Conservation (phyloP, 495 filamentous ascomycete genomes). For the Penicillium parvum region DNA sequence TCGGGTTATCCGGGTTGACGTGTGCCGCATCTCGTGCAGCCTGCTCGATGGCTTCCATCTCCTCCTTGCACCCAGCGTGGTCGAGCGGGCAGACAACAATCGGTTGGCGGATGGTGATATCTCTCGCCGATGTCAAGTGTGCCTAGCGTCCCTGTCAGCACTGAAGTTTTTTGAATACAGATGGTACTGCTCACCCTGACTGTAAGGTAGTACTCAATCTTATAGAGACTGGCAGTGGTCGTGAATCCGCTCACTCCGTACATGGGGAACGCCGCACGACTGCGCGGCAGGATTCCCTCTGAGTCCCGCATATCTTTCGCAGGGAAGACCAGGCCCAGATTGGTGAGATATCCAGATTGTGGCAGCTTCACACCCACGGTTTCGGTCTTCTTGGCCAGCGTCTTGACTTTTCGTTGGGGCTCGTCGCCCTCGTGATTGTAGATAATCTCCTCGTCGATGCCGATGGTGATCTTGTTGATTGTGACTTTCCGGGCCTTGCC, state of each 20-base stretch:
- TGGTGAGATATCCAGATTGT: constrained; percentile 83
- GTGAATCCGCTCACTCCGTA: constrained; percentile 88
- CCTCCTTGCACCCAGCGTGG: constrained; percentile 91
- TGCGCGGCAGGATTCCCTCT: constrained; percentile 82
- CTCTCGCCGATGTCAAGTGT: constrained; percentile 81
- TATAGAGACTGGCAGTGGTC: constrained; percentile 90
- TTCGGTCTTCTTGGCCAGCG: constrained; percentile 78
- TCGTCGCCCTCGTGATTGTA: constrained; percentile 99
- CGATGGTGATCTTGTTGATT: constrained; percentile 88
- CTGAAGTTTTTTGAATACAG: not conserved
- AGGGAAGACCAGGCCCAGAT: constrained; percentile 86
- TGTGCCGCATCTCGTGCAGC: constrained; percentile 87
- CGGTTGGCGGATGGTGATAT: constrained; percentile 85
- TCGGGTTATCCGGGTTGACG: constrained; percentile 82
- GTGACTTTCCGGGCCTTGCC: constrained; percentile 86
- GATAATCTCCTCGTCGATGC: constrained; percentile 94
- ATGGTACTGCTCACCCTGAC: constrained; percentile 89
- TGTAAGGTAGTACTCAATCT: constrained; percentile 93
- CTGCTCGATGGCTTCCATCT: constrained; percentile 96
- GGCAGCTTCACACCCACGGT: constrained; percentile 75
- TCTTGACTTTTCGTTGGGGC: constrained; percentile 84
- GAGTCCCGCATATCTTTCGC: constrained; percentile 82
- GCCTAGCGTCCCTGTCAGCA: constrained; percentile 51
- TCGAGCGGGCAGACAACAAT: constrained; percentile 96
- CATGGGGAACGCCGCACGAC: constrained; percentile 81